Percentiles rank a stretch among this genome's conserved stretches.
phyloP scores from a whole-genome alignment of 2,329 filamentous ascomycete species.

The Capronia coronata region DNA sequence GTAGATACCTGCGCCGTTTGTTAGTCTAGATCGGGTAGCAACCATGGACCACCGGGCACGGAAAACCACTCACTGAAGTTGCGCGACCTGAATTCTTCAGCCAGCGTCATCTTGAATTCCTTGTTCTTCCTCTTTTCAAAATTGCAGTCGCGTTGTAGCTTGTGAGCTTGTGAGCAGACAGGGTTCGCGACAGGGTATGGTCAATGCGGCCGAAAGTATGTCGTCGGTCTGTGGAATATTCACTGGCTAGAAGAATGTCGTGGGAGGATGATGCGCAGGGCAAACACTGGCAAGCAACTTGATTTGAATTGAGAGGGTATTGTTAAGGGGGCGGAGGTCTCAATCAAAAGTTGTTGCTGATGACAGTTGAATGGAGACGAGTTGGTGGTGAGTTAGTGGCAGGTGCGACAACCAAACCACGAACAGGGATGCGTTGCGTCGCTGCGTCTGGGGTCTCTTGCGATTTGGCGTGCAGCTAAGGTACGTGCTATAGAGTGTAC shows the following conservation, averaged over 20 bases:
- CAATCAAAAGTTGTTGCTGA: slow-evolving; percentile 15
- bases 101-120: slow-evolving; percentile 48
- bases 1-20: slow-evolving; percentile 52
- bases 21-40: slow-evolving; percentile 5
- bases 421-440: slow-evolving; percentile 5
- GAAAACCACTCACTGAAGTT: slow-evolving; percentile 56
- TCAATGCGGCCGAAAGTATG: background rate
- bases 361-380: slow-evolving; percentile 10
- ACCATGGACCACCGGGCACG: background rate
- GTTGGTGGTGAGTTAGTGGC: slow-evolving; percentile 13
- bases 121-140: background rate
- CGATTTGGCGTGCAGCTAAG: too few relatives aligned
- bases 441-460: slow-evolving; percentile 3
- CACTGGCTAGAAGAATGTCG: background rate
- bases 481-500: too few relatives aligned
- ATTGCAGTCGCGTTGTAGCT: too few relatives aligned
- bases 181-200: background rate
- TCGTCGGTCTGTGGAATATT: background rate
- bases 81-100: slow-evolving; percentile 57
- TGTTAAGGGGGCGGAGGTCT: background rate
- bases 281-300: background rate
- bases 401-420: slow-evolving; percentile 6
- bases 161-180: too few relatives aligned
- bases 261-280: background rate
- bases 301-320: background rate